These are phyloP conservation scores for Hypoxylon sp. DNA, from an alignment of 2,329 filamentous ascomycete species.

Conservation along the genomic window DNA sequence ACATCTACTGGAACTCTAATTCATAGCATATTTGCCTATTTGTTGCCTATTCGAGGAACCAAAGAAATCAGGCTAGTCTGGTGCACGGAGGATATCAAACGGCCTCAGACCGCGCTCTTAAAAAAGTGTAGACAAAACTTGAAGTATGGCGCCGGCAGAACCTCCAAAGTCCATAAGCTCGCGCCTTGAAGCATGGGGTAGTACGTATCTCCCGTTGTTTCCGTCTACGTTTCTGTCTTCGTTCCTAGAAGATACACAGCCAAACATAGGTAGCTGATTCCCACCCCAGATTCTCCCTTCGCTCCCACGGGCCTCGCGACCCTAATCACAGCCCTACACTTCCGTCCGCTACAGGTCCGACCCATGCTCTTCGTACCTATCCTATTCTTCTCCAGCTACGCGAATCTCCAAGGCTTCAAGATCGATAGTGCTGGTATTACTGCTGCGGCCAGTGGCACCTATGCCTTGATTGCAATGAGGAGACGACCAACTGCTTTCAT, in stretches of 20 bases:
- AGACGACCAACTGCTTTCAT: slow-evolving; percentile 56
- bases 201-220: slow-evolving; percentile 57
- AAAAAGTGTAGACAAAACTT: background rate
- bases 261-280: slow-evolving; percentile 18
- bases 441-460: slow-evolving; percentile 70
- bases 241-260: background rate
- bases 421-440: slow-evolving; percentile 70
- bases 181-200: slow-evolving; percentile 63
- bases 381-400: slow-evolving; percentile 70
- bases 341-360: slow-evolving; percentile 65
- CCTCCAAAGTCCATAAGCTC: slow-evolving; percentile 55
- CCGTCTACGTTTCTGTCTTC: background rate
- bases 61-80: background rate
- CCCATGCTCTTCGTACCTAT: slow-evolving; percentile 67
- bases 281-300: slow-evolving; percentile 64
- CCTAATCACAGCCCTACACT: slow-evolving; percentile 69
- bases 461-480: slow-evolving; percentile 69
- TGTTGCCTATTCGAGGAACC: background rate
- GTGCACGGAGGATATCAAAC: slow-evolving; percentile 2
- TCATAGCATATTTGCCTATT: background rate
- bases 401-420: slow-evolving; percentile 71
- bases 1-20: no score
- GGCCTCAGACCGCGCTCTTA: background rate
- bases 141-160: slow-evolving; percentile 53
- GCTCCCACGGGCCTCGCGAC: slow-evolving; percentile 70